These are phyloP conservation scores for Heliamphora ciliata DNA, from an alignment of 179 eudicot genomes.

Conservation along the genomic window DNA sequence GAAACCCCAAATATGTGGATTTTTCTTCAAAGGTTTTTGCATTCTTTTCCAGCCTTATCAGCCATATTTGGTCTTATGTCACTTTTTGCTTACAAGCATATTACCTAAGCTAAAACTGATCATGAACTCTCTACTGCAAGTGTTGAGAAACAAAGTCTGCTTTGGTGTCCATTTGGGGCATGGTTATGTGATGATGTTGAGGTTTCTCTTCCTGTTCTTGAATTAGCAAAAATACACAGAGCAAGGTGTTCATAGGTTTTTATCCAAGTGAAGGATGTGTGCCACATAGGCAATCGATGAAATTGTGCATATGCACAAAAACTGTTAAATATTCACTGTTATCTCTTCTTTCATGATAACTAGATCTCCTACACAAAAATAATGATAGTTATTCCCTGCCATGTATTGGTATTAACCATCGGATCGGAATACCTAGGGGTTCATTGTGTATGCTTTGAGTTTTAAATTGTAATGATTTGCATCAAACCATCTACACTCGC, in stretches of 20 bases:
- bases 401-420: not conserved
- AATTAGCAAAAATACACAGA: not conserved
- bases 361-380: not conserved
- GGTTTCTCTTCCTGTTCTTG: not conserved
- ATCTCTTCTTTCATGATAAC: conserved; percentile 2
- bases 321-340: too few relatives aligned
- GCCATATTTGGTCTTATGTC: not conserved
- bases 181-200: not conserved
- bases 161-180: conserved; percentile 9
- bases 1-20: too few relatives aligned
- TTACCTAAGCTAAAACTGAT: not conserved
- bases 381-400: conserved; percentile 1
- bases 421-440: not conserved
- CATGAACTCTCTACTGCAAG: not conserved
- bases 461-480: too few relatives aligned
- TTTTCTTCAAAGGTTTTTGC: too few relatives aligned
- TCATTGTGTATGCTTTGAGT: too few relatives aligned
- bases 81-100: not conserved
- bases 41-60: too few relatives aligned
- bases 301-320: not conserved
- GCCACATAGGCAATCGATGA: not conserved
- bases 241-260: not conserved
- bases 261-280: not conserved
- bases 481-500: too few relatives aligned
- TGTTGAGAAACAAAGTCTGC: not conserved